phyloP scores from a whole-genome alignment of 148 eudicot genomes.

The Persicaria tinctoria region DNA sequence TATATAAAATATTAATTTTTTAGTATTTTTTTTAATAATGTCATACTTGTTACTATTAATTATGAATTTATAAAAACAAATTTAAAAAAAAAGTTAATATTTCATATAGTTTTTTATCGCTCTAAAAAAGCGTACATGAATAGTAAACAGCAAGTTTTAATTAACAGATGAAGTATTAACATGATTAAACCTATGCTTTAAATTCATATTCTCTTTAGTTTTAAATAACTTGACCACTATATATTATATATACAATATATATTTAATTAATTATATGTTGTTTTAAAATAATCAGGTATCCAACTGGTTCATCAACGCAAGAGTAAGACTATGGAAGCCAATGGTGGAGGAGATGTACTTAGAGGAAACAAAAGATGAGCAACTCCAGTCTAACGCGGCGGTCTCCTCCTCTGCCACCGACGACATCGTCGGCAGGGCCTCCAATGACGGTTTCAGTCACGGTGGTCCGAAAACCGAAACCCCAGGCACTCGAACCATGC shows the following conservation, averaged over 20 bases:
- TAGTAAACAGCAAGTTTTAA: too few species aligned
- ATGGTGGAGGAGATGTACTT: slow-evolving; percentile 99
- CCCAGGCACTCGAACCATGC: slow-evolving; percentile 15
- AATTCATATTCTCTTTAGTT: too few species aligned
- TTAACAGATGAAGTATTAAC: not conserved
- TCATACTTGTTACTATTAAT: too few species aligned
- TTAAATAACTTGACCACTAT: too few species aligned
- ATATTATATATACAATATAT: not conserved
- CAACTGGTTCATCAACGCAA: slow-evolving; percentile 96
- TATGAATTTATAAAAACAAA: too few species aligned
- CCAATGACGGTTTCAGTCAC: slow-evolving; percentile 8
- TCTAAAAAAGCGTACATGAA: too few species aligned
- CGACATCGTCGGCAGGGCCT: not conserved
- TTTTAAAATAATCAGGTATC: slow-evolving; percentile 51
- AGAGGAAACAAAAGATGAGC: slow-evolving; percentile 71
- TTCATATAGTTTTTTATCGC: too few species aligned
- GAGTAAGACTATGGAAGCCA: slow-evolving; percentile 98
- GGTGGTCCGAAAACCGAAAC: slow-evolving; percentile 12
- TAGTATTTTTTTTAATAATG: too few species aligned
- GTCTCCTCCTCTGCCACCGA: slow-evolving; percentile 30
- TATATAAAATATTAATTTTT: too few species aligned
- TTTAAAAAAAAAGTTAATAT: too few species aligned
- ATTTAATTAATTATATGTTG: not conserved
- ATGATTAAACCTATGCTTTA: not conserved
- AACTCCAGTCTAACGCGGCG: slow-evolving; percentile 20